Evolutionary conservation across 352 stramenopile genomes (phyloP), one percentile per base, ranked within the genome.

Genomic region (Phytopythium mirpurense): DNA sequence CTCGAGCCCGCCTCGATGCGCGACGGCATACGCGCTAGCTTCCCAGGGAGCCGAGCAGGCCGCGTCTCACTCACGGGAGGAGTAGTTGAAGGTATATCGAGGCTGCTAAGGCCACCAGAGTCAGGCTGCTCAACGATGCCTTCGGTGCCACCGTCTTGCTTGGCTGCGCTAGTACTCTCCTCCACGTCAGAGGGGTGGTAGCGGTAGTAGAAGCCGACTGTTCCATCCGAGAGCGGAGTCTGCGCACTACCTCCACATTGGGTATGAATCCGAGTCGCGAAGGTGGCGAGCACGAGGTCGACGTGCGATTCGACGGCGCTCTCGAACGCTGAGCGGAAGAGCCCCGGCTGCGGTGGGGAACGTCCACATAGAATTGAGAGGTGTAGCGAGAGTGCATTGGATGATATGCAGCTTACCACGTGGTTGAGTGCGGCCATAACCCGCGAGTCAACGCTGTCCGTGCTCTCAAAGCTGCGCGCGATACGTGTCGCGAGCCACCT

Each of bases 391-490:
- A 26, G 19, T 5, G 8, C 0, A 21, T 40, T 11, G 5, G 24
- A 3, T 27, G 12, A 21, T 32, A 45, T 2, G 1, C 19, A 32
- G 35, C 23, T 16, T 49, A 78, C 72, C 32, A 60, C 54, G 60
- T 82, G 63, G 35, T 79, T 72, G 19, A 71, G 52, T 2, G 46
- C 27, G 8, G 54, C 45, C 40, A 56, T 61, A 21, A 70, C 61
- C 23, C 62, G 58, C 37, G 62, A 56, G 24, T 81, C 67, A 3
- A 60, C 18, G 15, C 34, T 63, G 21, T 66, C 56, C 6, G 54
- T 38, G 24, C 59, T 62, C 41, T 87, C 76, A 51, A 83, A 84
- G 45, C 82, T 69, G 54, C 57, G 67, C 0, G 76, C 76, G 34
- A 82, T 45, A 34, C 64, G 68, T 14, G 36, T 42, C 8, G 68